phyloP scores from a whole-genome alignment of 176 grass and related monocot genomes.

The Rhynchospora tenuis region DNA sequence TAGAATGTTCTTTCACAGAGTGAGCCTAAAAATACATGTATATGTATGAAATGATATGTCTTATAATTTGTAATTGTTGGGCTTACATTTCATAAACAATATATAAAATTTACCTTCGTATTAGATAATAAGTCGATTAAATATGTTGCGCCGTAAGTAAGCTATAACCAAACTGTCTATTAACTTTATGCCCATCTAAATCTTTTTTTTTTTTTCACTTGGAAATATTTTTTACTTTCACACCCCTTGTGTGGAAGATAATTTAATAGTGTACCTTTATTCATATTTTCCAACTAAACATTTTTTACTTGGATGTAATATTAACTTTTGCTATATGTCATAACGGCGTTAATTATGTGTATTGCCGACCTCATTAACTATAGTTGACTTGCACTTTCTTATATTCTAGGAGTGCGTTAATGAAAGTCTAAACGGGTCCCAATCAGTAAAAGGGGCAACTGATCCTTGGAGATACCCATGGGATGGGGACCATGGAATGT shows the following conservation, averaged over 20 bases:
- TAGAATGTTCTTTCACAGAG: not conserved
- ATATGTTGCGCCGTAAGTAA: not conserved
- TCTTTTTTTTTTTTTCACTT: no score
- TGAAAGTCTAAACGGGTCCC: not conserved
- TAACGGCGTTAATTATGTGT: not conserved
- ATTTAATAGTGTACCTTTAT: not conserved
- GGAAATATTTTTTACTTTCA: no score
- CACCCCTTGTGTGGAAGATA: no score
- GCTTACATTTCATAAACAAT: no score
- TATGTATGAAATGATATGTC: not conserved
- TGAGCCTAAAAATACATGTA: not conserved
- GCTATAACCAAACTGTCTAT: not conserved
- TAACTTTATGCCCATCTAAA: no score
- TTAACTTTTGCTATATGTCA: not conserved
- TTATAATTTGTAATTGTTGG: not conserved
- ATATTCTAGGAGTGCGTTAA: not conserved
- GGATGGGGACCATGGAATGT: constrained; percentile 33
- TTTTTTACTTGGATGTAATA: not conserved
- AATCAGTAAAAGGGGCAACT: not conserved
- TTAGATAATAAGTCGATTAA: not conserved
- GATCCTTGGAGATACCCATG: constrained; percentile 46
- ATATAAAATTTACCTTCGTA: not conserved
- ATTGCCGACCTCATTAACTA: not conserved
- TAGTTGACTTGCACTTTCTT: not conserved
- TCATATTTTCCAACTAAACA: not conserved